A percentile compares a stretch with the other conserved stretches of the same genome.
These are phyloP conservation scores for Lomentospora prolificans DNA, from an alignment of 2,329 filamentous ascomycete genomes.

Conservation along the genomic window DNA sequence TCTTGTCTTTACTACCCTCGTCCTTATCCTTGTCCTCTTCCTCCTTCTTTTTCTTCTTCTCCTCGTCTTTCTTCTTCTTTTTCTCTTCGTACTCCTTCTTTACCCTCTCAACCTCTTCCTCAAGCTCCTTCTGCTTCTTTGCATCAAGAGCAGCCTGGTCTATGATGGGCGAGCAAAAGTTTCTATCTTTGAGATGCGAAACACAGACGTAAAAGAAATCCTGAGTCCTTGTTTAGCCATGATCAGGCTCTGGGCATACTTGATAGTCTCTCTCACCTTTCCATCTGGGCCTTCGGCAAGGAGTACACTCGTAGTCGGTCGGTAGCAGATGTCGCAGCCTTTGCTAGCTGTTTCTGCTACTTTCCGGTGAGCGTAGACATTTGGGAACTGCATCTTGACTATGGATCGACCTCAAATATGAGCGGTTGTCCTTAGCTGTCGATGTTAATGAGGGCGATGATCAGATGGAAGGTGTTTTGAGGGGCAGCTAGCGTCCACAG, in stretches of 20 bases:
- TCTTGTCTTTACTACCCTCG: slow-evolving; percentile 33
- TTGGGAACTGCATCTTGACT: slow-evolving; percentile 49
- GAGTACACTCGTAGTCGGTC: slow-evolving; percentile 75
- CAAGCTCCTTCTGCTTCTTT: slow-evolving; percentile 54
- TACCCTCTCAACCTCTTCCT: slow-evolving; percentile 53
- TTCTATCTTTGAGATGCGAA: slow-evolving; percentile 69
- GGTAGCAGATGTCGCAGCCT: slow-evolving; percentile 86
- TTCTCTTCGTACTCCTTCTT: slow-evolving; percentile 73
- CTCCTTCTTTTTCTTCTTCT: slow-evolving; percentile 41
- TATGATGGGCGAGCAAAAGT: slow-evolving; percentile 68
- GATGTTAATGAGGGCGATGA: not conserved
- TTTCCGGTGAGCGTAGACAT: slow-evolving; percentile 74
- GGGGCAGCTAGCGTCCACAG: not conserved
- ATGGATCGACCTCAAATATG: not conserved
- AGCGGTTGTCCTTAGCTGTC: not conserved
- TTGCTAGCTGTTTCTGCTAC: slow-evolving; percentile 79
- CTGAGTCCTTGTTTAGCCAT: no score
- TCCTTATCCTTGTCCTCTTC: slow-evolving; percentile 36
- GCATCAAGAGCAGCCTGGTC: slow-evolving; percentile 56
- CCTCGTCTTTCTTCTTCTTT: slow-evolving; percentile 58
- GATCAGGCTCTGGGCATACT: no score
- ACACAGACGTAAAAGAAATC: slow-evolving; percentile 92
- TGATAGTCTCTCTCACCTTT: slow-evolving; percentile 8
- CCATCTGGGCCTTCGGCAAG: slow-evolving; percentile 31
- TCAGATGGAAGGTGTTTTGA: not conserved